phyloP scores from a whole-genome alignment of 2,329 filamentous ascomycete genomes.

The Parastagonospora nodorum region DNA sequence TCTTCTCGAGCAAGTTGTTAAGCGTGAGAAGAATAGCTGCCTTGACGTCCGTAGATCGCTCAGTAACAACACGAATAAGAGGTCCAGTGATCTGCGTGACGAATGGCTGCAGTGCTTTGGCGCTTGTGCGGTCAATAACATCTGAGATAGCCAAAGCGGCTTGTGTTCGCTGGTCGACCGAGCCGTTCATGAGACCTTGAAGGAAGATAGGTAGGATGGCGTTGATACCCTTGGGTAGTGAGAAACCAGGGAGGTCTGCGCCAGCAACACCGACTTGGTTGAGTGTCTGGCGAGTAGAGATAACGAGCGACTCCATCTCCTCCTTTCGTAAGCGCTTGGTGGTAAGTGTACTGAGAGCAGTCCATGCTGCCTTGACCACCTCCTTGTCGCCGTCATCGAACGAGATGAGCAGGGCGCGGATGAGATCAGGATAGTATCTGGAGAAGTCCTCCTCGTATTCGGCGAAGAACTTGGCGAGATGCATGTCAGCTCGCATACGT shows the following conservation, averaged over 20 bases:
- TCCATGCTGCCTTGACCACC: constrained; percentile 90
- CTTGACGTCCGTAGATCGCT: constrained; percentile 94
- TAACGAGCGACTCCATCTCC: constrained; percentile 93
- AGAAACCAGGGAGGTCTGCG: constrained; percentile 82
- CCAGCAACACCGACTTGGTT: constrained; percentile 88
- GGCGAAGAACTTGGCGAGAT: constrained; percentile 85
- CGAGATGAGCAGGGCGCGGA: constrained; percentile 85
- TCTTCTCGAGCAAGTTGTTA: constrained; percentile 95
- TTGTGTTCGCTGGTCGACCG: constrained; percentile 86
- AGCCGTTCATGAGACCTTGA: constrained; percentile 97
- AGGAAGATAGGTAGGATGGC: constrained; percentile 95
- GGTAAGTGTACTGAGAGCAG: constrained; percentile 76
- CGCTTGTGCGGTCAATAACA: constrained; percentile 89
- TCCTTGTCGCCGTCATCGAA: constrained; percentile 85
- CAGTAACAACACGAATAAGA: constrained; percentile 95
- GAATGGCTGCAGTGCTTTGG: constrained; percentile 86
- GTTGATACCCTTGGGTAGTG: constrained; percentile 93
- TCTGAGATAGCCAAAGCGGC: constrained; percentile 93
- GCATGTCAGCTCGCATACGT: constrained; percentile 76
- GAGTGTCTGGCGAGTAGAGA: constrained; percentile 83
- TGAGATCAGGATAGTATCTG: constrained; percentile 92
- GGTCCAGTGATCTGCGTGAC: constrained; percentile 98
- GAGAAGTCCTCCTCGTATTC: constrained; percentile 85
- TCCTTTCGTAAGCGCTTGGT: constrained; percentile 92
- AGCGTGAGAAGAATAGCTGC: constrained; percentile 91